phyloP scores from a whole-genome alignment of 805 yeast species.

The Candida sonorensis region DNA sequence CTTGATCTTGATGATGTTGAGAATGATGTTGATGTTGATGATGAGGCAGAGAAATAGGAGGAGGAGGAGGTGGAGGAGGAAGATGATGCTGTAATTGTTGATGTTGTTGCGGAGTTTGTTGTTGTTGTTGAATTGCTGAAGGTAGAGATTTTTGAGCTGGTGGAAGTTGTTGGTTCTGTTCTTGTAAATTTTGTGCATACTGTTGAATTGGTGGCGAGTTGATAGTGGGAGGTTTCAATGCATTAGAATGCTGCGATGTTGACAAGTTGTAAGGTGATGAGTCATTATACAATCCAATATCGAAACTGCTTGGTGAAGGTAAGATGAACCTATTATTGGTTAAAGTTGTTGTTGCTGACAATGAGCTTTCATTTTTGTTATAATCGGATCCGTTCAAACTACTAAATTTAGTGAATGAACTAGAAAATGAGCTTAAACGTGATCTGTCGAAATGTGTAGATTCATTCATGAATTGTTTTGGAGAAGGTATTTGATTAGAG shows the following conservation, averaged over 20 bases:
- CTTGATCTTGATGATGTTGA: too few species aligned
- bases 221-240: too few species aligned
- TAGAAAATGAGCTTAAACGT: too few species aligned
- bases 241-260: too few species aligned
- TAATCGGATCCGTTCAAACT: too few species aligned
- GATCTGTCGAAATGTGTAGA: too few species aligned
- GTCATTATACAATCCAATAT: constrained; percentile 1
- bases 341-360: constrained; percentile 6
- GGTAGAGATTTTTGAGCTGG: neutral
- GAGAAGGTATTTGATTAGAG: too few species aligned
- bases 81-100: constrained; percentile 1
- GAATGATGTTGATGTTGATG: too few species aligned
- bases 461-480: too few species aligned
- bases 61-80: neutral
- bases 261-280: constrained; percentile 5
- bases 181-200: constrained; percentile 10
- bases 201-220: too few species aligned
- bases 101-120: neutral
- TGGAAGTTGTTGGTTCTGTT: constrained; percentile 2
- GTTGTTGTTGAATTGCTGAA: constrained; percentile 1
- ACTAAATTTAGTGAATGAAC: too few species aligned
- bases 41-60: too few species aligned
- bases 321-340: constrained; percentile 1
- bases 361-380: constrained; percentile 3
- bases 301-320: constrained; percentile 6